phyloP scores from a whole-genome alignment of 352 stramenopile species.

The Pythium sp. region DNA sequence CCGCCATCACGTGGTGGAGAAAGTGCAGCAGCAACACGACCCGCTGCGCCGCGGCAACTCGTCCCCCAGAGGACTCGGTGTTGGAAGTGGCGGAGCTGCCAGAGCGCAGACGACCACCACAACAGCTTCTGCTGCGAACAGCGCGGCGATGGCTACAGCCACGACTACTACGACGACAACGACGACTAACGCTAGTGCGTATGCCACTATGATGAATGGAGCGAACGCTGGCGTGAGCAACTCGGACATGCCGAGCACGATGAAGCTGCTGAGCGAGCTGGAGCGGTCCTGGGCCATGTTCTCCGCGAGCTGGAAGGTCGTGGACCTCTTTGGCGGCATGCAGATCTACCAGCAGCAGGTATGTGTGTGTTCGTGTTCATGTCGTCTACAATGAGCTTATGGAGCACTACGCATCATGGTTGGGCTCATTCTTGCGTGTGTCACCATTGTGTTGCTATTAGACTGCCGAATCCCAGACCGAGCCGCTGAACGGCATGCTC shows the following conservation, averaged over 20 bases:
- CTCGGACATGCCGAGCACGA: conserved; percentile 41
- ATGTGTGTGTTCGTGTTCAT: neutral
- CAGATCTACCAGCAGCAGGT: conserved; percentile 67
- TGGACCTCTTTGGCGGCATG: conserved; percentile 64
- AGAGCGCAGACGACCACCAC: neutral
- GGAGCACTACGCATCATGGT: neutral
- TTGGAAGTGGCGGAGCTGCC: neutral
- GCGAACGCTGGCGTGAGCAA: neutral
- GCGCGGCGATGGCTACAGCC: neutral
- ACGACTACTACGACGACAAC: neutral
- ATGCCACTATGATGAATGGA: too few species aligned
- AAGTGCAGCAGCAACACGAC: conserved; percentile 2
- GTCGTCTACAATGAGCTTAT: too few species aligned
- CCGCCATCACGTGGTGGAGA: conserved; percentile 7
- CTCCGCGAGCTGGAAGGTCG: conserved; percentile 55
- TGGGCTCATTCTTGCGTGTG: neutral
- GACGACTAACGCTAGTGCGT: neutral
- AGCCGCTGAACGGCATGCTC: conserved; percentile 62
- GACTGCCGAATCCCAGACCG: conserved; percentile 9
- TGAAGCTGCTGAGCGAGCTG: conserved; percentile 72
- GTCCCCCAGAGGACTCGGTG: conserved; percentile 6
- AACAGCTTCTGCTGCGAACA: neutral
- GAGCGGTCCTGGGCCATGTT: conserved; percentile 76
- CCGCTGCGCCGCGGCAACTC: conserved; percentile 8
- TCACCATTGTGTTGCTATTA: neutral